phyloP scores from a whole-genome alignment of 1,139 yeast genomes.

The Lodderomyces margitis region DNA sequence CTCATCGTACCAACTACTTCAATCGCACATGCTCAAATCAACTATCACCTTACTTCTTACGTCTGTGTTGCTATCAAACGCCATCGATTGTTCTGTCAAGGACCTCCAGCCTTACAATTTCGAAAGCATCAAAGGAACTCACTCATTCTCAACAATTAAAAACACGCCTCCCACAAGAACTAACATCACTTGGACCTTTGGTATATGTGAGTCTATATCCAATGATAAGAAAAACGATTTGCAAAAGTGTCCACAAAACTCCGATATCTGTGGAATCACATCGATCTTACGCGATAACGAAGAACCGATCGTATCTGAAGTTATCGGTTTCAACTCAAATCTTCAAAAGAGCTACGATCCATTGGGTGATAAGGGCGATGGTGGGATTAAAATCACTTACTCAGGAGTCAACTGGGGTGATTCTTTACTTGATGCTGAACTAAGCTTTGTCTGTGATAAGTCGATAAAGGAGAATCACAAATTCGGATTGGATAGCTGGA shows the following conservation, averaged over 20 bases:
- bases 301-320: conserved; percentile 45
- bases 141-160: conserved; percentile 33
- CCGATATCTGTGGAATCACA: conserved; percentile 71
- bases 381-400: conserved; percentile 47
- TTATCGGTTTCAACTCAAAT: conserved; percentile 48
- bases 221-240: conserved; percentile 18
- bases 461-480: conserved; percentile 33
- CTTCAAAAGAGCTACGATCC: conserved; percentile 30
- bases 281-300: conserved; percentile 46
- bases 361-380: conserved; percentile 21
- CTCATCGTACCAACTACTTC: neutral
- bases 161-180: conserved; percentile 81
- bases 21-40: neutral
- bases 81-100: conserved; percentile 46
- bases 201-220: conserved; percentile 58
- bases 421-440: conserved; percentile 45
- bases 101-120: conserved; percentile 43
- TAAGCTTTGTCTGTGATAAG: conserved; percentile 52
- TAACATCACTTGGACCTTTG: conserved; percentile 62
- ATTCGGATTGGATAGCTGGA: conserved; percentile 32
- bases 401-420: conserved; percentile 75
- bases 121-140: conserved; percentile 49
- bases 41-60: conserved; percentile 7
- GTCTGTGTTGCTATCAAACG: conserved; percentile 15
- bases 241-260: conserved; percentile 59